Conservation (phyloP, 176 grass and related monocot species). For the Bonia amplexicaulis region DNA sequence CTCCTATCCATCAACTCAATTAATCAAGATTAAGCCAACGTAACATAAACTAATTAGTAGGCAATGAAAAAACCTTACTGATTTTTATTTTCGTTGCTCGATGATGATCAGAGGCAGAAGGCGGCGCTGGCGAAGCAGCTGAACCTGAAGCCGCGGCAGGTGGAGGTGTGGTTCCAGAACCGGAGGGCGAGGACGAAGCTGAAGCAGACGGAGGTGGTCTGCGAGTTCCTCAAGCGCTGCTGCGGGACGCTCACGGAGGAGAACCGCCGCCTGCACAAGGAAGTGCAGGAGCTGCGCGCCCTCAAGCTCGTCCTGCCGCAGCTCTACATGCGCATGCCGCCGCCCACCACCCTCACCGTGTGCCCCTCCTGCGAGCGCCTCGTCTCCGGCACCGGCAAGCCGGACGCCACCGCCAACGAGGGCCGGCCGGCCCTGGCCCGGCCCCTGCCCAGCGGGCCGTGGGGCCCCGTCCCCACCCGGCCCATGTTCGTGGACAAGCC, state of each 20-base stretch:
- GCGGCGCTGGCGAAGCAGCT: slow-evolving; percentile 76
- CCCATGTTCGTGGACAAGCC: slow-evolving; percentile 39
- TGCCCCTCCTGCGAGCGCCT: slow-evolving; percentile 85
- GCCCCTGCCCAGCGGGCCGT: slow-evolving; percentile 11
- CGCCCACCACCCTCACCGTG: slow-evolving; percentile 84
- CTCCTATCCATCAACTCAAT: not conserved
- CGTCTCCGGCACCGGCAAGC: not conserved
- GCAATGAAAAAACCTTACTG: not conserved
- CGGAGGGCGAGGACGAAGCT: slow-evolving; percentile 86
- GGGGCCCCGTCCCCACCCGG: slow-evolving; percentile 34
- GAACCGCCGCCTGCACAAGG: slow-evolving; percentile 72
- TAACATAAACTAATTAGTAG: not conserved
- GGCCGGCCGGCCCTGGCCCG: not conserved
- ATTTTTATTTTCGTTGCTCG: not conserved
- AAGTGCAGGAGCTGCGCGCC: slow-evolving; percentile 76
- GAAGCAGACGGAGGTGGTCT: slow-evolving; percentile 96
- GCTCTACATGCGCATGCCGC: slow-evolving; percentile 56
- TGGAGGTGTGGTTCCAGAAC: slow-evolving; percentile 98
- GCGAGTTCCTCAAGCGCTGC: slow-evolving; percentile 72
- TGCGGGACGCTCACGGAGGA: slow-evolving; percentile 75
- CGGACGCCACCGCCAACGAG: not conserved
- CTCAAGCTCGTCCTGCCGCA: slow-evolving; percentile 68
- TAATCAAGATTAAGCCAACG: not conserved
- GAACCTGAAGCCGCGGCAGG: slow-evolving; percentile 71
- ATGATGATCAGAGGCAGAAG: slow-evolving; percentile 67